Evolutionary conservation across 345 rosid species (phyloP).

Genomic region (Populus tremula): DNA sequence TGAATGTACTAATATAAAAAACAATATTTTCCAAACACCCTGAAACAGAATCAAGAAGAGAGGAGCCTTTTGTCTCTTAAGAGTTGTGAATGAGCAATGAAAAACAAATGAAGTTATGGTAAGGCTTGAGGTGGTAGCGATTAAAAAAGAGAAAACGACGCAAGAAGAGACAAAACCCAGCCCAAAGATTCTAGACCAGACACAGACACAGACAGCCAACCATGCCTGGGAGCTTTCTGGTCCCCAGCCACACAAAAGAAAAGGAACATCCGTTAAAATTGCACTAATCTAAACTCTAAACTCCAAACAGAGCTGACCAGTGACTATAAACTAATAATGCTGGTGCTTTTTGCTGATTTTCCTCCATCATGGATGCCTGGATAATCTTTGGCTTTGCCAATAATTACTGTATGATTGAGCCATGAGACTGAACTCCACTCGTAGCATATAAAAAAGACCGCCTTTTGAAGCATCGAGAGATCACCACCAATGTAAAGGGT

Average conservation of each 20-base stretch:
- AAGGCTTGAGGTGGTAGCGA: neutral
- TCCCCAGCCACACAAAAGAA: neutral
- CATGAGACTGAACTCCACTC: neutral
- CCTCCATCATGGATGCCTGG: neutral
- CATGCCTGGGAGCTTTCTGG: neutral
- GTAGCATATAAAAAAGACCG: neutral
- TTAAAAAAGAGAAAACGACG: constrained; percentile 7
- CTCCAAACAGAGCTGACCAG: neutral
- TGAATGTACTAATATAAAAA: too few relatives aligned
- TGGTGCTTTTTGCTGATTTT: neutral
- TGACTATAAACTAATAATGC: too few relatives aligned
- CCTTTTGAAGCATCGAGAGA: neutral
- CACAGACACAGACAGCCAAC: neutral
- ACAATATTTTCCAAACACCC: too few relatives aligned
- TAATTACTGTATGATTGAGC: neutral
- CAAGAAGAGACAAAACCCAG: constrained; percentile 24
- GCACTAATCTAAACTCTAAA: neutral
- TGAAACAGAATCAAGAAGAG: neutral
- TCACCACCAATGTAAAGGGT: neutral
- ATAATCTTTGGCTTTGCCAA: neutral
- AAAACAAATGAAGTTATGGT: neutral
- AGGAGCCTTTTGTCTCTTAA: neutral
- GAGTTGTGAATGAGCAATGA: neutral
- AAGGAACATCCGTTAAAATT: neutral
- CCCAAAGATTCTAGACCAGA: constrained; percentile 14